Conservation (phyloP, 1,139 yeast species). For the Yamadazyma triangularis region DNA sequence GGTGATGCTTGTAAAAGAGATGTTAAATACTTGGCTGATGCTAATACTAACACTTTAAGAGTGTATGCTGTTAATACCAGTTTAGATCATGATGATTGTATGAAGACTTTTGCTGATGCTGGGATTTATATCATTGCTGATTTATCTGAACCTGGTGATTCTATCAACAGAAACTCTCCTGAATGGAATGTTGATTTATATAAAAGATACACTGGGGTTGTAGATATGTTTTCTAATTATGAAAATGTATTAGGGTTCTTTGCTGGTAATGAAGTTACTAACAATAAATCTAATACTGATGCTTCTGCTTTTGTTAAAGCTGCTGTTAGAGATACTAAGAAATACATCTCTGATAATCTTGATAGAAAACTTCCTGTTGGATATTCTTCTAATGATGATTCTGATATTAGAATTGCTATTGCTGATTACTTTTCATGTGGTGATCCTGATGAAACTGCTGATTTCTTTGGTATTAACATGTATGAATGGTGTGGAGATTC, state of each 20-base stretch:
- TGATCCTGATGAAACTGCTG: conserved; percentile 60
- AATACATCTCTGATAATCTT: conserved; percentile 59
- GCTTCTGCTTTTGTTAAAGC: conserved; percentile 90
- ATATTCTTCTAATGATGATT: conserved; percentile 82
- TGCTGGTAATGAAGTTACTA: conserved; percentile 90
- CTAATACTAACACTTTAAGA: conserved; percentile 64
- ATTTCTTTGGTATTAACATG: conserved; percentile 92
- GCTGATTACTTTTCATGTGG: conserved; percentile 88
- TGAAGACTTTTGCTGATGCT: conserved; percentile 62
- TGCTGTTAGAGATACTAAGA: conserved; percentile 79
- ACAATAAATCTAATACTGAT: conserved; percentile 63
- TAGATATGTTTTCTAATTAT: conserved; percentile 68
- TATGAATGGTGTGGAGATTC: conserved; percentile 94
- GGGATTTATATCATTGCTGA: conserved; percentile 80
- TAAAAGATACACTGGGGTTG: conserved; percentile 67
- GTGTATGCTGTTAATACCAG: conserved; percentile 69
- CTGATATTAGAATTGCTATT: conserved; percentile 60
- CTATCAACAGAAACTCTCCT: conserved; percentile 60
- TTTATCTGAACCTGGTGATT: conserved; percentile 60
- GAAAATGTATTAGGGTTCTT: conserved; percentile 81
- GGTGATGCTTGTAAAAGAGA: conserved; percentile 74
- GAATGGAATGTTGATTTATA: conserved; percentile 61
- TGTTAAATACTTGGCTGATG: conserved; percentile 59
- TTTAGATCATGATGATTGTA: conserved; percentile 63
- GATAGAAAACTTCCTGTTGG: conserved; percentile 82